These are phyloP conservation scores for Cyathus striatus DNA, from an alignment of 768 basidiomycete genomes.

Conservation along the genomic window DNA sequence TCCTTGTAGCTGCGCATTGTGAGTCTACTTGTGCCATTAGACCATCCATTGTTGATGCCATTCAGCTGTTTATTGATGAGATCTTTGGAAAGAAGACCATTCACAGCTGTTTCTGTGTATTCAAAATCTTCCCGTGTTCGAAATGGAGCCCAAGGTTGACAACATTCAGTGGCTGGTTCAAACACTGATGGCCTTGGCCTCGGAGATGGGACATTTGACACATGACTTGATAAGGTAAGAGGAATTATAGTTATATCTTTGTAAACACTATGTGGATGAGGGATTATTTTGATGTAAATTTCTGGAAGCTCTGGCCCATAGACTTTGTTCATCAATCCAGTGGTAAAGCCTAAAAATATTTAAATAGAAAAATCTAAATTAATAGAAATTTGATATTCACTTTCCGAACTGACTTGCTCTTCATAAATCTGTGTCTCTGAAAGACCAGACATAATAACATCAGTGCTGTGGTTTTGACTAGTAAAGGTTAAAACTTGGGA, in stretches of 20 bases:
- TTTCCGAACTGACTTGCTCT: not conserved
- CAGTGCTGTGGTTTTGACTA: not conserved
- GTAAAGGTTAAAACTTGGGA: not conserved
- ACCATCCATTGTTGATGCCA: slow-evolving; percentile 13
- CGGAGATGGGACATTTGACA: no score
- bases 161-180: slow-evolving; percentile 2
- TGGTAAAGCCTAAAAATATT: not conserved
- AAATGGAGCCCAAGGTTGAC: slow-evolving; percentile 19
- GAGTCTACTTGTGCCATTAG: slow-evolving; percentile 8
- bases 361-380: not conserved
- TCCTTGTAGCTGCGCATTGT: slow-evolving; percentile 15
- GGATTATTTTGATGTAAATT: slow-evolving; percentile 11
- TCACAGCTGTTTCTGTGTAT: slow-evolving; percentile 16
- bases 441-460: not conserved
- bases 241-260: slow-evolving; percentile 4
- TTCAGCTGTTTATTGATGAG: slow-evolving; percentile 9
- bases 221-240: slow-evolving; percentile 1
- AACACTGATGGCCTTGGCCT: not conserved
- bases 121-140: slow-evolving; percentile 17
- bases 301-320: slow-evolving; percentile 9
- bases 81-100: slow-evolving; percentile 10
- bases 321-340: not conserved
- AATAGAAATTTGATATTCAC: not conserved
- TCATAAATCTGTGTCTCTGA: not conserved
- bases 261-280: slow-evolving; percentile 9